Percentiles rank a stretch among this genome's conserved stretches.
Evolutionary conservation across 768 basidiomycete species (phyloP).

Genomic region (Sporobolomyces phaffii): DNA sequence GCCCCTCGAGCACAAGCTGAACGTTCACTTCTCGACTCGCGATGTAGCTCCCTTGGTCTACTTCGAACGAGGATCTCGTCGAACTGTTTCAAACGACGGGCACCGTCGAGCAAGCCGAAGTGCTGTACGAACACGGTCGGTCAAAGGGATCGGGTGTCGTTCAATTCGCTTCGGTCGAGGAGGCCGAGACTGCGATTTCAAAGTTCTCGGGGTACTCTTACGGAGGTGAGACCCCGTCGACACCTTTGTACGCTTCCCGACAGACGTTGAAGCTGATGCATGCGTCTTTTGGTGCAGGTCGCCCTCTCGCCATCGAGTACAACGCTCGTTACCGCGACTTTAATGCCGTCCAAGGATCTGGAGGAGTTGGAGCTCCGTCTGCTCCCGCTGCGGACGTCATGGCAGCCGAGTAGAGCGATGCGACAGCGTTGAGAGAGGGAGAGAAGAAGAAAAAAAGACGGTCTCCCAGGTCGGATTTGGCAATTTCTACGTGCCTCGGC

Average conservation of each 20-base stretch:
- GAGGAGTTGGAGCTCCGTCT: background rate
- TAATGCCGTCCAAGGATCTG: background rate
- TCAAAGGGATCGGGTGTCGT: conserved; percentile 95
- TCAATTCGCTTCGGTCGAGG: conserved; percentile 76
- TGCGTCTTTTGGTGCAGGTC: background rate
- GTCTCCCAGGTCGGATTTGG: too few species aligned
- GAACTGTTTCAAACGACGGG: conserved; percentile 95
- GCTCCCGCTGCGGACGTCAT: background rate
- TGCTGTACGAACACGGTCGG: conserved; percentile 82
- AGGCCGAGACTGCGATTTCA: conserved; percentile 65
- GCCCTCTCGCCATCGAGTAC: conserved; percentile 27
- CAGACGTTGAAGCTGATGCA: background rate
- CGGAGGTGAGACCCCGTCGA: conserved; percentile 29
- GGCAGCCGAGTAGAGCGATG: background rate
- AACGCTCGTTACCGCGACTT: conserved; percentile 23
- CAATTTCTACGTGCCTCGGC: too few species aligned
- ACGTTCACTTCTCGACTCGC: background rate
- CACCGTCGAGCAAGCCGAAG: conserved; percentile 88
- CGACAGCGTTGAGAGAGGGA: background rate
- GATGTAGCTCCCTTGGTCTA: conserved; percentile 96
- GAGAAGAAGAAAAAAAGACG: too few species aligned
- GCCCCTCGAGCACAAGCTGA: background rate
- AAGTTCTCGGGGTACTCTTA: conserved; percentile 39
- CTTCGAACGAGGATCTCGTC: conserved; percentile 95
- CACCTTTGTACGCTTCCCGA: background rate